phyloP scores from a whole-genome alignment of 371 early-diverging fungal species.

The Mortierella polycephala region DNA sequence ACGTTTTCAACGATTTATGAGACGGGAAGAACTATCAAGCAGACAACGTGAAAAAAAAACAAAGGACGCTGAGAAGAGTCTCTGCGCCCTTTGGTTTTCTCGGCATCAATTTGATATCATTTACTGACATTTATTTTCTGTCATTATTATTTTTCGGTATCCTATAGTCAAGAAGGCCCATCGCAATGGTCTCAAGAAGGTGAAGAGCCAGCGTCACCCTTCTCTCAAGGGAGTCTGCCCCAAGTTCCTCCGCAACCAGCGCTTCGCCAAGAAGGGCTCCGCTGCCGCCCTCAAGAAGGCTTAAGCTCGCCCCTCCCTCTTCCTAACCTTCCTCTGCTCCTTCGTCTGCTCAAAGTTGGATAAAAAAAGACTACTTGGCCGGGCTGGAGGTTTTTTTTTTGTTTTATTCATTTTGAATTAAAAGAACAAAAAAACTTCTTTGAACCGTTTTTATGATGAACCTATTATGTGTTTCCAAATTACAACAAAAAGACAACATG shows the following conservation, averaged over 20 bases:
- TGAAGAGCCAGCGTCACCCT: constrained; percentile 85
- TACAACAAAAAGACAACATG: too few species aligned
- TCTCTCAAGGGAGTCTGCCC: constrained; percentile 95
- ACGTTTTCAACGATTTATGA: too few species aligned
- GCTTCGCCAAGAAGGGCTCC: constrained; percentile 90
- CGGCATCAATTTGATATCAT: too few species aligned
- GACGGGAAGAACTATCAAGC: too few species aligned
- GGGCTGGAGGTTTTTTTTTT: not conserved
- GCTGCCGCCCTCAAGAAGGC: constrained; percentile 57
- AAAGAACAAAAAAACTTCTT: not conserved
- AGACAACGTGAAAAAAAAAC: too few species aligned
- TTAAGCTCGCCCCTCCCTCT: constrained; percentile 21
- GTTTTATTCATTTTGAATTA: not conserved
- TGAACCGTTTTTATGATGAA: too few species aligned
- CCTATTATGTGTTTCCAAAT: too few species aligned
- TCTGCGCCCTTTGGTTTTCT: too few species aligned
- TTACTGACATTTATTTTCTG: not conserved
- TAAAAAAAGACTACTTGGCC: not conserved
- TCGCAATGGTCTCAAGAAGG: constrained; percentile 98
- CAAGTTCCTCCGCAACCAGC: constrained; percentile 99
- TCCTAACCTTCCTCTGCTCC: not conserved
- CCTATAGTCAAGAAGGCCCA: constrained; percentile 94
- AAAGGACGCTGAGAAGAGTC: too few species aligned
- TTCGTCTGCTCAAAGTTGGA: constrained; percentile 13
- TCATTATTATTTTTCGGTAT: not conserved